A percentile compares a stretch with the other conserved stretches of the same genome.
Conservation (phyloP, 495 filamentous ascomycete genomes). For the Gamarada debralockiae region DNA sequence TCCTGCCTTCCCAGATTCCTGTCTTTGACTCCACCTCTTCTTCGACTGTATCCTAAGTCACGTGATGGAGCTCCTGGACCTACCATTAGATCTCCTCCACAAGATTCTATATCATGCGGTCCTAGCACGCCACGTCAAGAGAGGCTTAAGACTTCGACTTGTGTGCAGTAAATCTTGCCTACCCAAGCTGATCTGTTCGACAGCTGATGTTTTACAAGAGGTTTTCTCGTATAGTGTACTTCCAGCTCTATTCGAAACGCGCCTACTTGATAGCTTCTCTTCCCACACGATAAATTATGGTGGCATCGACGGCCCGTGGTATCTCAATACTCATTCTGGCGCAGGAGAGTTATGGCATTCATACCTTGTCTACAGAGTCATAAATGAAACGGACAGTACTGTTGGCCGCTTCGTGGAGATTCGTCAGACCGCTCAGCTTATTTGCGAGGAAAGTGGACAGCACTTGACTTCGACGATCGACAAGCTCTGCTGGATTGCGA, state of each 20-base stretch:
- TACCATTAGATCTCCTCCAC: slow-evolving; percentile 16
- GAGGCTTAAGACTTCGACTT: slow-evolving; percentile 14
- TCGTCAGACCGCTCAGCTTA: slow-evolving; percentile 5
- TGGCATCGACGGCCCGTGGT: background rate
- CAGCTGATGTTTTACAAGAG: slow-evolving; percentile 8
- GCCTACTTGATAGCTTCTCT: slow-evolving; percentile 10
- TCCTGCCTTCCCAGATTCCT: background rate
- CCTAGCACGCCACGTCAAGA: slow-evolving; percentile 6
- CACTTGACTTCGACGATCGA: slow-evolving; percentile 10
- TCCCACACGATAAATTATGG: background rate
- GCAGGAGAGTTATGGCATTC: slow-evolving; percentile 17
- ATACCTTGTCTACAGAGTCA: slow-evolving; percentile 18
- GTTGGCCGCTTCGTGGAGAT: slow-evolving; percentile 10
- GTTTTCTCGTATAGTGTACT: slow-evolving; percentile 6
- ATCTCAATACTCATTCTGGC: slow-evolving; percentile 7
- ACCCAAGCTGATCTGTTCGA: background rate
- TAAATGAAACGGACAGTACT: slow-evolving; percentile 9
- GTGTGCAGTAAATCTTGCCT: slow-evolving; percentile 14
- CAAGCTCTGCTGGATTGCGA: slow-evolving; percentile 16
- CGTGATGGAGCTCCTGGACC: slow-evolving; percentile 4
- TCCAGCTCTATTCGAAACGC: slow-evolving; percentile 19
- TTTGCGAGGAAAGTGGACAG: slow-evolving; percentile 7
- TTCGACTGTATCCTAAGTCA: background rate
- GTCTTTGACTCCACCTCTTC: background rate
- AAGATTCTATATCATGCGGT: slow-evolving; percentile 13